Conservation (phyloP, 176 grass and related monocot species). For the Tillandsia fasciculata region DNA sequence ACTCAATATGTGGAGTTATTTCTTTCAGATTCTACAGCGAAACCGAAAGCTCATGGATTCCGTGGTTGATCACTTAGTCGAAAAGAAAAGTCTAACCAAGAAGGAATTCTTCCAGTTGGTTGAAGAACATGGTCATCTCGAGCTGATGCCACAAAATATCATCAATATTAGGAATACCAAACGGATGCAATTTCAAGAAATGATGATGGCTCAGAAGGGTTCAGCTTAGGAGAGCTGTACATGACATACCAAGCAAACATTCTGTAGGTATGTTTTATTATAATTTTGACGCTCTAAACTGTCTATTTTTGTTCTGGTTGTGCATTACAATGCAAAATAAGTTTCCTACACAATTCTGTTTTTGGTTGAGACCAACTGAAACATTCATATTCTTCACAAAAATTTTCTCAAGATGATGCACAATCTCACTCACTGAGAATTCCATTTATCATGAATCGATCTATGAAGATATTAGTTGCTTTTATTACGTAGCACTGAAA, state of each 20-base stretch:
- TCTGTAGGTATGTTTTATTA: not conserved
- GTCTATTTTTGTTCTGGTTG: not conserved
- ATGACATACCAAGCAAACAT: not conserved
- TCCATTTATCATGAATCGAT: too few species aligned
- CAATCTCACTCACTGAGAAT: too few species aligned
- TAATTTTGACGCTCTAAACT: not conserved
- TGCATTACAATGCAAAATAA: too few species aligned
- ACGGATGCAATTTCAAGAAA: slow-evolving; percentile 23
- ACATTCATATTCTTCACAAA: too few species aligned
- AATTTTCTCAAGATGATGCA: too few species aligned
- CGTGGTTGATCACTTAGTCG: slow-evolving; percentile 8
- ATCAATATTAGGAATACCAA: slow-evolving; percentile 27
- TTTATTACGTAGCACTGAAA: too few species aligned
- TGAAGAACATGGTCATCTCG: slow-evolving; percentile 22
- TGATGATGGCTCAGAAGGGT: slow-evolving; percentile 17
- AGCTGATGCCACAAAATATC: slow-evolving; percentile 18
- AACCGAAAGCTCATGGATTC: slow-evolving; percentile 21
- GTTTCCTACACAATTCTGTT: too few species aligned
- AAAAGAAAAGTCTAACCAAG: slow-evolving; percentile 23
- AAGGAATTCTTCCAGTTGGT: slow-evolving; percentile 20
- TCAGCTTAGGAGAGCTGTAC: slow-evolving; percentile 2
- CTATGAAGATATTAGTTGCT: too few species aligned
- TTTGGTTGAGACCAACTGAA: too few species aligned
- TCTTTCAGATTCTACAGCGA: slow-evolving; percentile 16
- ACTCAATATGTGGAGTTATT: not conserved